These are phyloP conservation scores for Clavaria fumosa DNA, from an alignment of 768 basidiomycete genomes.

Conservation along the genomic window DNA sequence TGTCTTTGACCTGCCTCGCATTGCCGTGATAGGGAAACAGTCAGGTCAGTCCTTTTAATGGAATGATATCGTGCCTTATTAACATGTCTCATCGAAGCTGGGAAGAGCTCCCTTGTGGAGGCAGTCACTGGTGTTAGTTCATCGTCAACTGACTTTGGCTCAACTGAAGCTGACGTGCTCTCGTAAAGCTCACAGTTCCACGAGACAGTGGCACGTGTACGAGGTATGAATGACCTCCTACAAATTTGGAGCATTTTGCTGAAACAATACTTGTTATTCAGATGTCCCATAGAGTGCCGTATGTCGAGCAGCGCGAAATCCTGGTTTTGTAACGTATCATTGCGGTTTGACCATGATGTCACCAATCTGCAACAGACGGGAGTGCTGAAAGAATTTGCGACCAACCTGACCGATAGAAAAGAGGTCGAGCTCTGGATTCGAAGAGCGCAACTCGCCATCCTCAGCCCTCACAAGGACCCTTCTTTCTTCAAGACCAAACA, in stretches of 20 bases:
- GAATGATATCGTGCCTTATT: neutral
- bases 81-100: slow-evolving; percentile 30
- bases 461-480: slow-evolving; percentile 25
- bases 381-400: slow-evolving; percentile 23
- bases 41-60: slow-evolving; percentile 24
- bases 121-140: slow-evolving; percentile 36
- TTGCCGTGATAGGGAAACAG: slow-evolving; percentile 41
- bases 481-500: slow-evolving; percentile 16
- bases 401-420: slow-evolving; percentile 22
- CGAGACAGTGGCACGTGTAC: neutral
- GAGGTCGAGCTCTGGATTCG: slow-evolving; percentile 38
- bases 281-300: slow-evolving; percentile 39
- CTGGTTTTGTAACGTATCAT: slow-evolving; percentile 31
- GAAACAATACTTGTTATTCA: slow-evolving; percentile 10
- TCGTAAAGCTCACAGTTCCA: neutral
- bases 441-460: slow-evolving; percentile 43
- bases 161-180: neutral
- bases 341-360: slow-evolving; percentile 22
- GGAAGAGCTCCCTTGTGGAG: slow-evolving; percentile 46
- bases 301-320: slow-evolving; percentile 24
- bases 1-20: slow-evolving; percentile 30
- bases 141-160: neutral
- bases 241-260: neutral
- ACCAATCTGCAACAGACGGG: neutral
- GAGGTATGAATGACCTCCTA: neutral